Base-by-base conservation (phyloP, 805 yeast species). In the Debaryomyces tyrocola region DNA sequence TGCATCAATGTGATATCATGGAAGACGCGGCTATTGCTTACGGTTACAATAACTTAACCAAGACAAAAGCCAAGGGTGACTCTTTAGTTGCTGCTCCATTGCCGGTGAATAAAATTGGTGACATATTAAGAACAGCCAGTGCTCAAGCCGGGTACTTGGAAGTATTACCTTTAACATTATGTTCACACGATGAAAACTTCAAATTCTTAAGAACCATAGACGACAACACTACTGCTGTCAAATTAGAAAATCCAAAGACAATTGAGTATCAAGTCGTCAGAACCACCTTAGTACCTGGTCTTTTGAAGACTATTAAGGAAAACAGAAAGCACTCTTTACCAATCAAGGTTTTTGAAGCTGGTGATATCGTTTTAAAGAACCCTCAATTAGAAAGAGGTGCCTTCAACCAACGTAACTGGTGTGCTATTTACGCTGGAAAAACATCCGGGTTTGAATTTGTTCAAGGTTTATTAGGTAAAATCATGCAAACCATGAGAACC, bases 1-100 rank as follows among this genome's bases (percentile, higher is more conserved):
- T 94, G 60, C 99, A 94, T 69, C 96, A 90, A 66, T 92, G 98
- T 78, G 99, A 94, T 70, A 85, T 94, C 55, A 88, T 94, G 96
- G 99, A 94, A 70, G 99, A 94, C 68, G 96, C 92, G 41, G 99
- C 97, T 40, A 86, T 94, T 62, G 95, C 90, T 27, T 94, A 90
- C 64, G 99, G 99, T 47, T 94, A 86, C 77, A 87, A 91, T 72
- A 90, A 88, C 64, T 78, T 94, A 62, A 80, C 79, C 52, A 89
- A 85, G 70, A 83, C 94, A 43, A 80, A 80, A 54, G 89, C 94
- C 61, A 79, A 90, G 54, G 78, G 89, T 28, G 84, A 84, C 47
- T 80, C 96, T 8, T 82, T 86, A 53, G 85, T 89, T 51, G 96
- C 96, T 20, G 78, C 86, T 45, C 90, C 98, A 37, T 80, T 92